Evolutionary conservation across 1,284 basidiomycete species (phyloP).

Genomic region (Austroboletus niveus): DNA sequence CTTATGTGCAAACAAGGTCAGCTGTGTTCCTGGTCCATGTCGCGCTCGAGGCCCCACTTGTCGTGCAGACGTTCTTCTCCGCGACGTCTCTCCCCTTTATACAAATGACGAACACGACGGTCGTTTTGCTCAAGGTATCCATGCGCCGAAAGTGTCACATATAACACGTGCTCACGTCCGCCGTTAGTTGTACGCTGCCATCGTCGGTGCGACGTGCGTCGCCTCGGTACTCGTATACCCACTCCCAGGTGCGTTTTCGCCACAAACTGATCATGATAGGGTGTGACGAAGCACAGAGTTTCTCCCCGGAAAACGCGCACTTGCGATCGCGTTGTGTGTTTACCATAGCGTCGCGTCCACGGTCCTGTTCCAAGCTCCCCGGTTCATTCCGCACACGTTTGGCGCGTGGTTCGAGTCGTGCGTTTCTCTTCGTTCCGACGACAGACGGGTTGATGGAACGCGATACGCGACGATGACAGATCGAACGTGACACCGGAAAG

Average conservation of each 20-base stretch:
- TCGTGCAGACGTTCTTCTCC: conserved; percentile 68
- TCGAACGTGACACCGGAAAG: conserved; percentile 62
- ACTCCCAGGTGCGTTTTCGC: conserved; percentile 51
- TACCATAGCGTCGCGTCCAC: conserved; percentile 78
- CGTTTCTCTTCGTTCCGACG: conserved; percentile 25
- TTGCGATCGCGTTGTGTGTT: conserved; percentile 71
- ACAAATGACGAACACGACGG: conserved; percentile 75
- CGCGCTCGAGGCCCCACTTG: conserved; percentile 72
- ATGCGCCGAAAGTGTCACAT: not conserved
- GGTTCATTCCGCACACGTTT: conserved; percentile 74
- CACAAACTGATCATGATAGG: too few relatives aligned
- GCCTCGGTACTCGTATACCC: conserved; percentile 57
- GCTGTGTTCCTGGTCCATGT: conserved; percentile 74
- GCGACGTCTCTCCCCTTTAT: conserved; percentile 66
- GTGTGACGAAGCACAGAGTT: conserved; percentile 49
- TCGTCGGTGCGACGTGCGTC: conserved; percentile 58
- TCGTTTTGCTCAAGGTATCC: conserved; percentile 69
- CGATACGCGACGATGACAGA: conserved; percentile 33
- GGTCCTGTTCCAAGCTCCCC: conserved; percentile 70
- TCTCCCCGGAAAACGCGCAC: conserved; percentile 78
- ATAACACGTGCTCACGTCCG: not conserved
- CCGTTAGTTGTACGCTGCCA: conserved; percentile 58
- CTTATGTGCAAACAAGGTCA: conserved; percentile 37
- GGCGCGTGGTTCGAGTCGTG: conserved; percentile 60
- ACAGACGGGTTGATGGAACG: not conserved